Conservation (phyloP, 192 early-diverging fungal species). For the Backusella tuberculispora region DNA sequence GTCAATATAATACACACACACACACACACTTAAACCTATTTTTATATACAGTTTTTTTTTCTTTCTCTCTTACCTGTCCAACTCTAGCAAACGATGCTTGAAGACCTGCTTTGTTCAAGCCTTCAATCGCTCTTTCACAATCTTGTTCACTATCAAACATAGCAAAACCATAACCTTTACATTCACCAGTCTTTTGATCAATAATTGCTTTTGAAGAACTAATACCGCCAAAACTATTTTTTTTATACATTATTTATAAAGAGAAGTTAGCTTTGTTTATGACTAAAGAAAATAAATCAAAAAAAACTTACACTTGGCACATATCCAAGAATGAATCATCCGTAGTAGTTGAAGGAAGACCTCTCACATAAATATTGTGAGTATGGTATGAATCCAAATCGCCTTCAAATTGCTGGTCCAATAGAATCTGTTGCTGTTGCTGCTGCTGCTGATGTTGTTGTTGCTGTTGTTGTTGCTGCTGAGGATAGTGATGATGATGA, state of each 20-base stretch:
- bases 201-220: constrained; percentile 85
- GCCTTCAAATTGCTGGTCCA: not conserved
- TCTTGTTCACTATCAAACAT: constrained; percentile 77
- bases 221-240: constrained; percentile 73
- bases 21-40: not conserved
- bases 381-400: constrained; percentile 40
- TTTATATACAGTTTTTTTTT: not conserved
- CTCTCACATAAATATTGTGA: constrained; percentile 85
- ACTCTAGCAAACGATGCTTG: constrained; percentile 79
- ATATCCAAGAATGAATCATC: constrained; percentile 70
- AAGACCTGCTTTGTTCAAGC: constrained; percentile 64
- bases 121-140: constrained; percentile 73
- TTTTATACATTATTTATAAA: no score
- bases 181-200: constrained; percentile 74
- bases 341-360: constrained; percentile 62
- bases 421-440: not conserved
- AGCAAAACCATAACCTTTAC: constrained; percentile 92
- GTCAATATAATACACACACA: not conserved
- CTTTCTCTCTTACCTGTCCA: constrained; percentile 42
- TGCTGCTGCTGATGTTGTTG: constrained; percentile 15
- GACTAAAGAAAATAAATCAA: not conserved
- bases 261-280: no score
- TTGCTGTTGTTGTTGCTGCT: constrained; percentile 6
- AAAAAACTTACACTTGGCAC: constrained; percentile 58
- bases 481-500: not conserved